Conservation (phyloP, 1,284 basidiomycete species). For the Cystobasidium sp. region DNA sequence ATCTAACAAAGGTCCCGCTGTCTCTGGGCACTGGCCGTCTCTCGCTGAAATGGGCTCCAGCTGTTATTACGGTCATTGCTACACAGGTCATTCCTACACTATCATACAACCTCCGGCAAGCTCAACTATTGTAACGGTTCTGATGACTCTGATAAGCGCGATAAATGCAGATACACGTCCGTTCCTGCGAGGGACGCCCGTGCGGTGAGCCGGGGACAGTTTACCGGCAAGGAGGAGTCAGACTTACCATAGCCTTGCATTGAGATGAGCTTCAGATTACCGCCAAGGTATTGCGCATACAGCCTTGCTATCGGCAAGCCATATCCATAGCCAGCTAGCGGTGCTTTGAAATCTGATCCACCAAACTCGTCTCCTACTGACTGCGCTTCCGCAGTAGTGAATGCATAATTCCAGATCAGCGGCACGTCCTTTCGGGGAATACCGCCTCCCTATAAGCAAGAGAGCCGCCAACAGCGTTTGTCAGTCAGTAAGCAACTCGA, state of each 20-base stretch:
- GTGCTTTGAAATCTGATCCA: slow-evolving; percentile 92
- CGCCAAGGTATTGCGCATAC: slow-evolving; percentile 96
- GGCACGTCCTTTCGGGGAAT: slow-evolving; percentile 92
- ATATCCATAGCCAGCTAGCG: slow-evolving; percentile 96
- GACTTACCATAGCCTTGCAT: slow-evolving; percentile 87
- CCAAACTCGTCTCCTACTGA: slow-evolving; percentile 84
- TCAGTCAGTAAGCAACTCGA: too few species aligned
- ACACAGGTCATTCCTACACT: too few species aligned
- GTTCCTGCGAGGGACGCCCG: slow-evolving; percentile 19
- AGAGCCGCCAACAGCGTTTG: neutral
- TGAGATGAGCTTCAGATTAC: slow-evolving; percentile 91
- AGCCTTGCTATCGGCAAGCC: slow-evolving; percentile 71
- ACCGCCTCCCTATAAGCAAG: slow-evolving; percentile 70
- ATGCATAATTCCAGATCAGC: slow-evolving; percentile 88
- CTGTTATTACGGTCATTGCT: neutral
- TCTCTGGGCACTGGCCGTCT: too few species aligned
- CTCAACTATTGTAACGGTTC: slow-evolving; percentile 58
- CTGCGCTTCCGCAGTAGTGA: slow-evolving; percentile 90
- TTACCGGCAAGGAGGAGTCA: neutral
- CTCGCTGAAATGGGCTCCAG: too few species aligned
- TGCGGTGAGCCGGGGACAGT: neutral
- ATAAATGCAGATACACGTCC: slow-evolving; percentile 85
- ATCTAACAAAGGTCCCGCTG: too few species aligned
- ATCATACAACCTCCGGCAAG: neutral
- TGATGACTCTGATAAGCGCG: slow-evolving; percentile 65